Base-by-base conservation (phyloP, 305 asterid species). In the Caryopteris hybrid region DNA sequence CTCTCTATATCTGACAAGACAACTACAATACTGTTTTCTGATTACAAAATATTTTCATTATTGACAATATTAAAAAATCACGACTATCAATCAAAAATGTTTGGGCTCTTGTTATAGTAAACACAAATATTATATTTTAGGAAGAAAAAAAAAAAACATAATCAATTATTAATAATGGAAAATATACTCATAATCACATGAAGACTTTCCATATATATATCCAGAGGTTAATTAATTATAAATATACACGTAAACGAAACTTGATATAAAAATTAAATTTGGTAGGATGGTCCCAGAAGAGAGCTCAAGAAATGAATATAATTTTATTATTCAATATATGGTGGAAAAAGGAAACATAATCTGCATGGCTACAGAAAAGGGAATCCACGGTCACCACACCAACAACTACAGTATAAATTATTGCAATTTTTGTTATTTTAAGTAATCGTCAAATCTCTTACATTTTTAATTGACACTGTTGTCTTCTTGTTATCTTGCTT, bases 121-220 rank as follows among this genome's bases (percentile, higher is more conserved):
- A 31, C 18, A 36, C 7, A 56, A 13, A 18, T 52, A 22, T 6
- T 16, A 34, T 34, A 47, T 50, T 36, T 8, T 38, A n/a, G n/a
- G n/a, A 1, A 11, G 29, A 18, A 39, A 33, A 22, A 33, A 25
- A 54, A 42, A 18, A 18, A 16, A 14, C 22, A 11, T 29, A 3
- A 22, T 27, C n/a, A 13, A 3, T 54, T 8, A 14, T 64, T 13
- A 33, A 27, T 23, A 18, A 46, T 31, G 46, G 65, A 46, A 51
- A 33, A 41, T 38, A n/a, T 33, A 54, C 78, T 56, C 71, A 69
- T 68, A 71, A 69, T 79, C 77, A 79, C 48, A 74, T 63, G 74
- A 69, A 71, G 76, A 74, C 81, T 77, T 74, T 66, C 69, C 42
- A 58, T 59, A 21, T 54, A 21, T 54, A 60, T 42, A 31, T 54